Base-by-base conservation (phyloP, 2,329 filamentous ascomycete genomes). In the Diaporthe eres region DNA sequence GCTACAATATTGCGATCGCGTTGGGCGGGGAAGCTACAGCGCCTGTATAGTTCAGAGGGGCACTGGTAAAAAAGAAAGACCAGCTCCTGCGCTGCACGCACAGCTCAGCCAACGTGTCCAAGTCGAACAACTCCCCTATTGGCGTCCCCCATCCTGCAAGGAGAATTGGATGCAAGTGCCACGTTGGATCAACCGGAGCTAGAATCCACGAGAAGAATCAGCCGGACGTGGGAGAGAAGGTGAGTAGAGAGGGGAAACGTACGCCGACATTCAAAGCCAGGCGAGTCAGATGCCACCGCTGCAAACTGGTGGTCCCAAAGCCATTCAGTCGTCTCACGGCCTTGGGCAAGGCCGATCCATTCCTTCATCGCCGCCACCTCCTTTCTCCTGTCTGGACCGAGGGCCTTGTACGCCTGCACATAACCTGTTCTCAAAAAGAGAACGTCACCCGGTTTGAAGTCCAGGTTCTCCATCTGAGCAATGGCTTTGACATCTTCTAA, bases 61-160 rank as follows among this genome's bases (percentile, higher is more conserved):
- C 60, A 22, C 60, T 63, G n/a, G 60, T 63, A 17, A 63, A 47
- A 13, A 63, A 63, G 60, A 63, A 63, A 7, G 60, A 63, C 60
- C 60, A 63, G n/a, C 25, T 63, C 25, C 22, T 25, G 60, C 60
- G 60, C 25, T 63, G n/a, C 4, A 15, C 60, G 9, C 60, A 63
- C 15, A 63, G 42, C 39, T 63, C 60, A 31, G 60, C 60, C 25
- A 63, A 63, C 12, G 15, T 63, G 22, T 63, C 60, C 39, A 63
- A 47, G 9, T 63, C 60, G 1, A 63, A 63, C 2, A 63, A 25
- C 15, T 63, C 60, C 31, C 60, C 60, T 31, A 63, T 63, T 12
- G 60, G 60, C 6, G 60, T 63, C 25, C 60, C 60, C 60, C 60
- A 63, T 1, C 60, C 60, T 15, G 60, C 60, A 7, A 63, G 60